phyloP scores from a whole-genome alignment of 441 rosid genomes.

The Erodium moschatum region DNA sequence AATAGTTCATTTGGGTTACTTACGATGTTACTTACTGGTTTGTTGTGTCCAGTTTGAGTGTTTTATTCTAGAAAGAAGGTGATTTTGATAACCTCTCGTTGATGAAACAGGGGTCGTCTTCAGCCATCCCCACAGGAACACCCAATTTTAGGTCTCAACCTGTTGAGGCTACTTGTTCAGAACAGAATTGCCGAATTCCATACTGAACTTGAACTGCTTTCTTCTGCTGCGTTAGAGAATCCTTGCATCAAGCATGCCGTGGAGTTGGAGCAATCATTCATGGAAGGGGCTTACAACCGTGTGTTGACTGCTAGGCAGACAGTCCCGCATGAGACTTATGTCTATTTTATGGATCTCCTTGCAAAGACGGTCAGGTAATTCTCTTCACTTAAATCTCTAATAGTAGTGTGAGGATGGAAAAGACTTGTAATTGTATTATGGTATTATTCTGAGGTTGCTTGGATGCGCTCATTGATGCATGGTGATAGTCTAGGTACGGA shows the following conservation, averaged over 20 bases:
- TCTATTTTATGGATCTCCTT: constrained; percentile 89
- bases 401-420: neutral
- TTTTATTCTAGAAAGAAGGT: neutral
- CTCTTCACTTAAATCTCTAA: constrained; percentile 7
- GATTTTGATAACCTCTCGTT: constrained; percentile 15
- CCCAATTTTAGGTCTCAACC: constrained; percentile 86
- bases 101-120: constrained; percentile 48
- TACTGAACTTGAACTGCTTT: constrained; percentile 76
- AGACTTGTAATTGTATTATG: neutral
- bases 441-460: neutral
- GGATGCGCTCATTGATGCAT: neutral
- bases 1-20: neutral
- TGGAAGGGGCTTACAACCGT: constrained; percentile 97
- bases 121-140: constrained; percentile 70
- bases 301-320: constrained; percentile 84
- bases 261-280: constrained; percentile 96
- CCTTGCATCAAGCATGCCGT: constrained; percentile 90
- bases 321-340: constrained; percentile 75
- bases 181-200: constrained; percentile 95
- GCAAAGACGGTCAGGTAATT: constrained; percentile 92
- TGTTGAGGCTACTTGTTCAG: constrained; percentile 85
- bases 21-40: neutral
- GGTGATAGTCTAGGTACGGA: too few relatives aligned
- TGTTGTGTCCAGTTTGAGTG: neutral
- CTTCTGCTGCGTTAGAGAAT: constrained; percentile 67